Percentiles rank a stretch among this genome's conserved stretches.
These are phyloP conservation scores for Udeniomyces megalosporus DNA, from an alignment of 768 basidiomycete species.

Conservation along the genomic window DNA sequence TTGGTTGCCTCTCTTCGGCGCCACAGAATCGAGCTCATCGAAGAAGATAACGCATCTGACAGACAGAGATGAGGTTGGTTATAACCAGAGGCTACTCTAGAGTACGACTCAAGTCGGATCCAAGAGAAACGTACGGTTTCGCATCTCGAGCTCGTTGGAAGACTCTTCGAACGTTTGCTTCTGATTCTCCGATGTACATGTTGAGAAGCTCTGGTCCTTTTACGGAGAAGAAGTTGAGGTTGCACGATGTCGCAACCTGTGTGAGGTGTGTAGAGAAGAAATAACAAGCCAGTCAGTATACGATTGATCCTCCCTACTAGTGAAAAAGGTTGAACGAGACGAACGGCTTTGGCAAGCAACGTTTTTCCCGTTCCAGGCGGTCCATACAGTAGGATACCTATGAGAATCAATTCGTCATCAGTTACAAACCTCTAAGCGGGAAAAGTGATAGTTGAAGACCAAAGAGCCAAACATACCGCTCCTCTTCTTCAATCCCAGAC, in stretches of 20 bases:
- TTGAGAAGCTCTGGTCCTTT: conserved; percentile 91
- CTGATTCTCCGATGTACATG: conserved; percentile 97
- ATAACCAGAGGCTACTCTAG: neutral
- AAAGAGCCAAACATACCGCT: conserved; percentile 48
- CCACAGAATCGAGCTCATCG: conserved; percentile 87
- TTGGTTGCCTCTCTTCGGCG: conserved; percentile 84
- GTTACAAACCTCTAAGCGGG: neutral
- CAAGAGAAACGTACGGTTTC: conserved; percentile 35
- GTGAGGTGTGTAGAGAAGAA: neutral
- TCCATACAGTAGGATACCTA: conserved; percentile 80
- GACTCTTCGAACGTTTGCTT: conserved; percentile 44
- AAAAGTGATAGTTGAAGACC: neutral
- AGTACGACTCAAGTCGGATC: neutral
- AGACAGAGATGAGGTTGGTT: neutral
- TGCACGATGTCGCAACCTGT: conserved; percentile 67
- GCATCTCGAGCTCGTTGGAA: conserved; percentile 86
- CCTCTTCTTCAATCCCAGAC: conserved; percentile 81
- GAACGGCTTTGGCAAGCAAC: conserved; percentile 75
- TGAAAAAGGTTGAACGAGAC: neutral
- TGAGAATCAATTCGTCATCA: neutral
- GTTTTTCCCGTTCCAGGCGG: conserved; percentile 96
- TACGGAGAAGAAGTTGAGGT: conserved; percentile 91
- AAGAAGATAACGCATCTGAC: conserved; percentile 74
- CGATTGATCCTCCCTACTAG: no score
- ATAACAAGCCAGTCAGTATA: no score